A percentile compares a stretch with the other conserved stretches of the same genome.
Conservation (phyloP, 805 yeast genomes). For the Wickerhamiella sorbophila region DNA sequence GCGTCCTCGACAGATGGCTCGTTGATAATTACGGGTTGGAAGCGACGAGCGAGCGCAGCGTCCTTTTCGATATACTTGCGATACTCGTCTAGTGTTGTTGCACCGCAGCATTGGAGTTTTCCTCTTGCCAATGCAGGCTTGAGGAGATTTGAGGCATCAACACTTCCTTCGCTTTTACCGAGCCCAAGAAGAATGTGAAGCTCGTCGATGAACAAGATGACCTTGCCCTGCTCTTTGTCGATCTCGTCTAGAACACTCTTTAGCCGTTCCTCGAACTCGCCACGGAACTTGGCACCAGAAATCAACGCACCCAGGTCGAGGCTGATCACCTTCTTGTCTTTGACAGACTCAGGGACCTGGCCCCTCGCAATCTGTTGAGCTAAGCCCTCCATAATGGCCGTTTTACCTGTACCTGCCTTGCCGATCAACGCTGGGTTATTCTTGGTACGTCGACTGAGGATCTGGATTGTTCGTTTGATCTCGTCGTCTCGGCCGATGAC, state of each 20-base stretch:
- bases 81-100: conserved; percentile 90
- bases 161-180: conserved; percentile 91
- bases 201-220: conserved; percentile 88
- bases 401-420: conserved; percentile 96
- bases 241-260: conserved; percentile 93
- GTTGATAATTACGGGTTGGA: conserved; percentile 70
- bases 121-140: conserved; percentile 94
- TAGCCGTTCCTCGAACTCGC: conserved; percentile 90
- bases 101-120: conserved; percentile 83
- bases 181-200: conserved; percentile 99
- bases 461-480: conserved; percentile 83
- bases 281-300: conserved; percentile 90
- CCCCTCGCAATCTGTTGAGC: conserved; percentile 87
- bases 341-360: conserved; percentile 90
- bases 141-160: conserved; percentile 85
- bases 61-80: conserved; percentile 89
- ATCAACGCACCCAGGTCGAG: conserved; percentile 79
- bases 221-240: conserved; percentile 72
- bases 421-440: conserved; percentile 94
- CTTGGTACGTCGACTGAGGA: conserved; percentile 80
- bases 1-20: conserved; percentile 90
- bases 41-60: conserved; percentile 87
- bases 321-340: conserved; percentile 68
- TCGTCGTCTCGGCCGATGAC: conserved; percentile 96
- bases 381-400: conserved; percentile 90